Percentiles rank a stretch among this genome's conserved stretches.
Evolutionary conservation across 768 basidiomycete genomes (phyloP).

Genomic region (Naganishia onofrii): DNA sequence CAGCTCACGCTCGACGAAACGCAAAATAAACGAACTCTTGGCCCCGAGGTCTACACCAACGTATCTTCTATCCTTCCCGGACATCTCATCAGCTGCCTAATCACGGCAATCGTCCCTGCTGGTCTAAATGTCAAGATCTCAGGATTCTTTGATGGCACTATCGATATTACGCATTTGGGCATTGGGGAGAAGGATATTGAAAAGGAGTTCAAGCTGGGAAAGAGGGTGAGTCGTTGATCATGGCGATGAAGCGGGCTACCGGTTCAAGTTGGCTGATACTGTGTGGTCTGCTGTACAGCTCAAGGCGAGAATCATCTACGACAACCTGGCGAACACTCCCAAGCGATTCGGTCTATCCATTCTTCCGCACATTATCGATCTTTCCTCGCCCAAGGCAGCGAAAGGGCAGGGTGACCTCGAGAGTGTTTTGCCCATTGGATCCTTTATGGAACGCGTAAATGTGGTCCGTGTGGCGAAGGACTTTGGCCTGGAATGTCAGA

Average conservation of each 20-base stretch:
- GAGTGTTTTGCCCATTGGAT: slow-evolving; percentile 70
- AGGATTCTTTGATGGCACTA: slow-evolving; percentile 86
- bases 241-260: slow-evolving; percentile 1
- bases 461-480: slow-evolving; percentile 74
- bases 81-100: slow-evolving; percentile 71
- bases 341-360: slow-evolving; percentile 80
- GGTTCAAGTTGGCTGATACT: not conserved
- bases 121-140: slow-evolving; percentile 86
- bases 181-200: slow-evolving; percentile 53
- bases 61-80: slow-evolving; percentile 84
- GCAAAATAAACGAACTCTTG: slow-evolving; percentile 47
- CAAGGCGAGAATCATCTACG: slow-evolving; percentile 79
- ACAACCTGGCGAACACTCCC: slow-evolving; percentile 66
- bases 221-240: slow-evolving; percentile 50
- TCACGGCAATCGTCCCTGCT: slow-evolving; percentile 69
- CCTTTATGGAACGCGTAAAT: slow-evolving; percentile 67
- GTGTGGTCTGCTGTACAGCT: slow-evolving; percentile 54
- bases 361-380: slow-evolving; percentile 65
- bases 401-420: slow-evolving; percentile 53
- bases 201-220: slow-evolving; percentile 53
- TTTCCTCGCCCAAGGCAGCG: slow-evolving; percentile 50
- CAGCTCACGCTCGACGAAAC: slow-evolving; percentile 63
- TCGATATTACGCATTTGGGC: slow-evolving; percentile 74
- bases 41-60: slow-evolving; percentile 53
- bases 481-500: slow-evolving; percentile 71